Base-by-base conservation (phyloP, 2,329 filamentous ascomycete genomes). In the Scytalidium lignicola region DNA sequence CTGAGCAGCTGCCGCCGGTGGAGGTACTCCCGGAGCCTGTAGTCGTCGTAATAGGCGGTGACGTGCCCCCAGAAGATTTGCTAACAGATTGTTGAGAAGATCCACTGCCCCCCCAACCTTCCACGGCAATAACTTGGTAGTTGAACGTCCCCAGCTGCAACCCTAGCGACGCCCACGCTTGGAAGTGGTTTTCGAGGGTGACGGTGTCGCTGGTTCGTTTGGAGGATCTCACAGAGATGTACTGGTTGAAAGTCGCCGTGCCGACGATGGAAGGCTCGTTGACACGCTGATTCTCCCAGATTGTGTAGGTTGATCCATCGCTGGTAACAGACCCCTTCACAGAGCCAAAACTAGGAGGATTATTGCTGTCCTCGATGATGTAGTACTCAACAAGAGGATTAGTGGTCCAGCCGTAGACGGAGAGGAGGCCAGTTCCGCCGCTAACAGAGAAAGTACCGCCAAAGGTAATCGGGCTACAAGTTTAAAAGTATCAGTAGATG, bases 361-460 rank as follows among this genome's bases (percentile, higher is more conserved):
- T 69, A 58, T 78, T 73, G 40, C 69, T 70, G 51, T 73, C 75
- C 51, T 82, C 78, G 55, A 80, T 69, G 50, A 82, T 74, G 66
- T 81, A 81, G 67, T 80, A 80, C 56, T 81, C 78, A 59, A 80
- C 68, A n/a, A 79, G 64, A 0, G 75, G 75, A 60, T 70, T 71
- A 17, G 61, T 66, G 1, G 74, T 76, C 76, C 78, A 82, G 44
- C 78, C 78, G 58, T 82, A 81, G 17, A 81, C 62, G 17, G 76
- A 66, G n/a, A 82, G 67, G 59, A 79, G 79, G n/a, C 59, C 59
- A 60, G 72, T 70, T 28, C 69, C 67, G 13, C 55, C 60, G 1
- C 23, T 44, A n/a, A 29, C 66, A 59, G 47, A 58, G 62, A 66
- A 74, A 37, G 62, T 63, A 26, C 68, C 71, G 28, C 53, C 63